These are phyloP conservation scores for Solanum bukasovii DNA, from an alignment of 257 asterid genomes.

Conservation along the genomic window DNA sequence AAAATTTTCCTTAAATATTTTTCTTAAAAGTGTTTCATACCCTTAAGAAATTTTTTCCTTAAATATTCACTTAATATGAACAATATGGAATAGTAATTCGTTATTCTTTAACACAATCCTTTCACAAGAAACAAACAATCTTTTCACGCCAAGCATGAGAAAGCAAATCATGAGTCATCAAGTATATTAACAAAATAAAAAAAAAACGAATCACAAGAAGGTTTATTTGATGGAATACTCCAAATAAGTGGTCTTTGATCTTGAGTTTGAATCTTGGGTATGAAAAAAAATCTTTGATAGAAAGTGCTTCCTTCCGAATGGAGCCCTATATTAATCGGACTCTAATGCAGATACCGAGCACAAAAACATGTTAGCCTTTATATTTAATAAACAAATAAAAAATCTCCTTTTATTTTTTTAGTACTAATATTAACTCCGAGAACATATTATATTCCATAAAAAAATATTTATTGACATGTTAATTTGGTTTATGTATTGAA, in stretches of 20 bases:
- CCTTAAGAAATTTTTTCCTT: not conserved
- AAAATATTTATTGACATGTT: not conserved
- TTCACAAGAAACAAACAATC: too few species aligned
- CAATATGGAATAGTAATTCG: too few species aligned
- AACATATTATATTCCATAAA: not conserved
- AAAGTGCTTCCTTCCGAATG: not conserved
- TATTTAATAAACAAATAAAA: too few species aligned
- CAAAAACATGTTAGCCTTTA: not conserved
- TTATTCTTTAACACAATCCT: too few species aligned
- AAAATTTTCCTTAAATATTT: too few species aligned
- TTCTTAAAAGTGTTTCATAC: too few species aligned
- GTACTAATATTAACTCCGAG: not conserved
- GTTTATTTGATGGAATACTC: not conserved
- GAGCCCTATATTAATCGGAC: too few species aligned
- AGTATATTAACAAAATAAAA: not conserved
- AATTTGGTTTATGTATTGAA: not conserved
- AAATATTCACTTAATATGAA: not conserved
- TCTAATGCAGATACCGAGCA: rapidly evolving
- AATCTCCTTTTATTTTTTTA: not conserved
- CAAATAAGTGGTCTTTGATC: not conserved
- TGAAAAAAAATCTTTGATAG: too few species aligned
- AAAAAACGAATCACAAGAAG: not conserved
- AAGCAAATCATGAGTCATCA: not conserved
- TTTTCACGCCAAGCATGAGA: not conserved
- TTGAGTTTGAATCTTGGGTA: not conserved